Evolutionary conservation across 495 filamentous ascomycete species (phyloP), one percentile per base, ranked within the genome.

Genomic region (Penicillium odoratum): DNA sequence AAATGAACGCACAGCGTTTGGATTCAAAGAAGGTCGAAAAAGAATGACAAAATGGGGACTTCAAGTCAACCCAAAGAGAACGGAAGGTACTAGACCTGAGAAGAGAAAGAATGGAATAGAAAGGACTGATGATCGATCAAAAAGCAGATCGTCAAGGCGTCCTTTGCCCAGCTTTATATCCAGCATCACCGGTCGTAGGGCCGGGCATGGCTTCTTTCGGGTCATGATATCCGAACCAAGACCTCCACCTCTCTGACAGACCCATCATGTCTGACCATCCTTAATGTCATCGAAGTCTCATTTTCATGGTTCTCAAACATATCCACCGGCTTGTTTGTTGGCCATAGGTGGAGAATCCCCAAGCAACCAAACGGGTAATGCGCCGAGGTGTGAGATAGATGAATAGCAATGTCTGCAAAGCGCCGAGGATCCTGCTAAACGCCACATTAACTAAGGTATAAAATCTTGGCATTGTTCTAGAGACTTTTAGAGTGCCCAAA

Each of bases 21-120:
- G 45, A 57, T 59, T 43, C 29, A 48, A 43, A 57, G 72, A 61
- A 55, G 53, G 67, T 52, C 48, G 31, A 50, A 52, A 57, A 68
- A 65, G 68, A 72, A 66, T 64, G 69, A 68, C 49, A 53, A 68
- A 63, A 60, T 66, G 68, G 64, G 71, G 63, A 71, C 67, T 71
- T 73, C 72, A 74, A 74, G 64, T 70, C 61, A 59, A 64, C 65
- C 68, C 56, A 47, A 66, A 74, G 69, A 73, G 74, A 77, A 73
- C 54, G 69, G 57, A 64, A 69, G 72, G 66, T 69, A 66, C 55
- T 60, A 56, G 66, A 72, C 69, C 66, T 58, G 59, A 65, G 63
- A 65, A 70, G 45, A 59, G 56, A 70, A 69, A 67, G 68, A 72
- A 74, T 68, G 59, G 55, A 69, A 65, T 61, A 65, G 56, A 63